Evolutionary conservation across 352 stramenopile genomes (phyloP), one percentile per base, ranked within the genome.

Genomic region (Pythium vanterpoolii): DNA sequence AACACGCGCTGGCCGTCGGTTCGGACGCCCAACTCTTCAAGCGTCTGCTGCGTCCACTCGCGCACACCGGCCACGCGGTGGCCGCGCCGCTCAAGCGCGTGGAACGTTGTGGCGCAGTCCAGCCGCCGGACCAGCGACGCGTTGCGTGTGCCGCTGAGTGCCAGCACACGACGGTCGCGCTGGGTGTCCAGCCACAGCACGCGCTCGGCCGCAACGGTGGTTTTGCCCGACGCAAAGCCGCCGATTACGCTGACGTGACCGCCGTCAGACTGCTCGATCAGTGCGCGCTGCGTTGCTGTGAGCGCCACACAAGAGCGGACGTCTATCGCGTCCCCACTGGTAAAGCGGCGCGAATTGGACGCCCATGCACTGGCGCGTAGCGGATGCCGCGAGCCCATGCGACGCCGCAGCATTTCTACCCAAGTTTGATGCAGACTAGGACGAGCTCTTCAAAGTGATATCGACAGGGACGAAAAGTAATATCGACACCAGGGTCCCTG

Each of bases 51-150:
- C 30, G 76, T 87, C 64, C 85, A 91, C 60, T 90, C 79, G 57
- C 67, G 59, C 21, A 85, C 56, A 18, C 73, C 63, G 42, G 72
- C 78, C 40, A 89, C 52, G 38, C 68, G 73, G 55, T 93, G 83
- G 26, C 83, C 83, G 26, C 68, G 71, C 30, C 83, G 83, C 66
- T 90, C 83, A 10, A 93, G 73, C 49, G 78, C 77, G 47, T 91
- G 74, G 39, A 86, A 85, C 38, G 79, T 44, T 33, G 61, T 40
- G 16, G 33, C 43, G 27, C 21, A 33, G 63, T 70, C 63, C 19
- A 65, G 33, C 8, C 30, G 40, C 16, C 30, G 18, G n/a, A 57
- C 43, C 21, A 69, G 43, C 39, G 45, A 23, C 24, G 60, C 38
- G 14, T 48, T 19, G 7, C 60, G 52, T 1, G 13, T 46, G 2